phyloP scores from a whole-genome alignment of 2,329 filamentous ascomycete genomes.

The Cadophora sp. region DNA sequence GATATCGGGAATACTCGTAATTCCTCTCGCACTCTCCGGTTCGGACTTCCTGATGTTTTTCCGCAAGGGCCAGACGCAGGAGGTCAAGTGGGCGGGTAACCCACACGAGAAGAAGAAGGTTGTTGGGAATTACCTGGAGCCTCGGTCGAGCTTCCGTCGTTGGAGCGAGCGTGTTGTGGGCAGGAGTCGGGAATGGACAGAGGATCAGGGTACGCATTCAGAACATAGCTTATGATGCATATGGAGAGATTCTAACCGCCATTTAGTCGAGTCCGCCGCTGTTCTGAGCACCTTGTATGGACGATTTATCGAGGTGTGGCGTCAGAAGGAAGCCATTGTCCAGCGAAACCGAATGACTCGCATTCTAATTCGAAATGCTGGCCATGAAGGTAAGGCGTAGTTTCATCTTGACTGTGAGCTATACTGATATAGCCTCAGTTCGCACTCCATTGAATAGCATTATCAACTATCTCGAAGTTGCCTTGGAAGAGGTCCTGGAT shows the following conservation, averaged over 20 bases:
- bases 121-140: conserved; percentile 32
- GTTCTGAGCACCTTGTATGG: conserved; percentile 35
- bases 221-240: not conserved
- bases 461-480: conserved; percentile 91
- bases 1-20: conserved; percentile 35
- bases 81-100: conserved; percentile 38
- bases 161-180: conserved; percentile 37
- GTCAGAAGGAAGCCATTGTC: conserved; percentile 35
- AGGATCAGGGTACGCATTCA: conserved; percentile 32
- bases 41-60: conserved; percentile 39
- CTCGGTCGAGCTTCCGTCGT: conserved; percentile 33
- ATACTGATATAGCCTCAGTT: conserved; percentile 24
- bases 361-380: conserved; percentile 65
- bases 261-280: conserved; percentile 35
- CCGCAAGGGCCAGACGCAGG: conserved; percentile 33
- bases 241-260: not conserved
- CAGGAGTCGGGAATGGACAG: conserved; percentile 36
- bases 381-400: conserved; percentile 68
- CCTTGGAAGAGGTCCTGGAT: conserved; percentile 79
- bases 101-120: conserved; percentile 34
- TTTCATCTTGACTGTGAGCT: not conserved
- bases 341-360: conserved; percentile 35
- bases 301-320: conserved; percentile 38
- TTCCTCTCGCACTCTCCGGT: conserved; percentile 32
- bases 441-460: conserved; percentile 89